Base-by-base conservation (phyloP, 2,329 filamentous ascomycete genomes). In the Diaporthe eres region DNA sequence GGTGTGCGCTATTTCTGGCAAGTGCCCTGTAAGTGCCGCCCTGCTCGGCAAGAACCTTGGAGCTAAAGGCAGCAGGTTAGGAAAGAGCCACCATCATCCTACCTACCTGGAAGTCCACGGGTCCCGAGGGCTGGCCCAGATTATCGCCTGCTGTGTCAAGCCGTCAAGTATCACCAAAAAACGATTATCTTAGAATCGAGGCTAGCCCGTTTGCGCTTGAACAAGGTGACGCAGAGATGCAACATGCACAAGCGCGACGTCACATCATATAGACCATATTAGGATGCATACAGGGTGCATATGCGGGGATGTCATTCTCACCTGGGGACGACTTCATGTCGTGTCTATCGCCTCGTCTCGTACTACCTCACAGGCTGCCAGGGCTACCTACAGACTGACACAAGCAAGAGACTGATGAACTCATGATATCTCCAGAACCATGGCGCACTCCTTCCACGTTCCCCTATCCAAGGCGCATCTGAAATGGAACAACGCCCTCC, bases 401-500 rank as follows among this genome's bases (percentile, higher is more conserved):
- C 25, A 49, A 37, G 10, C 15, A 42, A 17, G 42, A 19, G 6
- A 37, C 34, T 9, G 10, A n/a, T 17, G 31, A 44, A 3, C n/a
- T n/a, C 17, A 3, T 68, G 5, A 42, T 5, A 39, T 31, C 37
- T 34, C 37, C 37, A 9, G 7, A n/a, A 39, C 53, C n/a, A 79
- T 79, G 78, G 75, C 77, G 7, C 77, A 79, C 73, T 79, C 78
- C 47, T 79, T 79, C 67, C 81, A 83, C 77, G 77, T 85, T 71
- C 75, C 76, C 17, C 76, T 78, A 42, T 76, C 78, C n/a, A 79
- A 81, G 72, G 79, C 80, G 25, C 87, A 89, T 80, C 81, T 87
- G 37, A 87, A 86, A 80, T 90, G 88, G 88, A 87, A 86, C 73
- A 85, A 85, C 73, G 81, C 84, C 57, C 82, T 88, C 53, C 74